phyloP scores from a whole-genome alignment of 2,329 filamentous ascomycete species.

The Penicillium sp. region DNA sequence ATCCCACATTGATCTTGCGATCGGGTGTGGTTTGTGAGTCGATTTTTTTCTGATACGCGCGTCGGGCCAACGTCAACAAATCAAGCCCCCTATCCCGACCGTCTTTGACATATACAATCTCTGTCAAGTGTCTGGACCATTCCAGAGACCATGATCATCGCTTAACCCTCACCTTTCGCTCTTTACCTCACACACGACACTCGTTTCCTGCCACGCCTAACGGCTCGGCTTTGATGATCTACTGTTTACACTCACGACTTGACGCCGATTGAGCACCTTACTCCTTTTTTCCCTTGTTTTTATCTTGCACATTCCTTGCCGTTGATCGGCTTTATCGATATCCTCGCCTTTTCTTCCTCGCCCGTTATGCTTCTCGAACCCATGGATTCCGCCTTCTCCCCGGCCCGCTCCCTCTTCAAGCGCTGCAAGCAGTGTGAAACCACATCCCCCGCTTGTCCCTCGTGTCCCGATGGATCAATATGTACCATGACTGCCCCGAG shows the following conservation, averaged over 20 bases:
- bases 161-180: conserved; percentile 14
- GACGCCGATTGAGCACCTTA: conserved; percentile 35
- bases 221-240: conserved; percentile 27
- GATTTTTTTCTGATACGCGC: not conserved
- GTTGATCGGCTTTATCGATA: conserved; percentile 26
- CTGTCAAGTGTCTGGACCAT: conserved; percentile 9
- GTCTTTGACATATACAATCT: not conserved
- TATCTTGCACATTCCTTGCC: conserved; percentile 15
- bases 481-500: conserved; percentile 61
- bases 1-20: not conserved
- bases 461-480: conserved; percentile 55
- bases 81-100: not conserved
- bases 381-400: conserved; percentile 23
- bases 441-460: conserved; percentile 57
- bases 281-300: conserved; percentile 23
- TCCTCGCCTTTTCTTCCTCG: conserved; percentile 3
- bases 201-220: conserved; percentile 17
- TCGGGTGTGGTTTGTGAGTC: not conserved
- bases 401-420: conserved; percentile 32
- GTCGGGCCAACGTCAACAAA: not conserved
- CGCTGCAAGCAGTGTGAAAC: conserved; percentile 58
- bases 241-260: conserved; percentile 36
- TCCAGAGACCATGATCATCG: conserved; percentile 27
- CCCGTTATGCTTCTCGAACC: conserved; percentile 32
- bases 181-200: conserved; percentile 14